Percentiles rank a stretch among this genome's conserved stretches.
These are phyloP conservation scores for Trebouxia gelatinosa DNA, from an alignment of 163 green algal genomes.

Conservation along the genomic window DNA sequence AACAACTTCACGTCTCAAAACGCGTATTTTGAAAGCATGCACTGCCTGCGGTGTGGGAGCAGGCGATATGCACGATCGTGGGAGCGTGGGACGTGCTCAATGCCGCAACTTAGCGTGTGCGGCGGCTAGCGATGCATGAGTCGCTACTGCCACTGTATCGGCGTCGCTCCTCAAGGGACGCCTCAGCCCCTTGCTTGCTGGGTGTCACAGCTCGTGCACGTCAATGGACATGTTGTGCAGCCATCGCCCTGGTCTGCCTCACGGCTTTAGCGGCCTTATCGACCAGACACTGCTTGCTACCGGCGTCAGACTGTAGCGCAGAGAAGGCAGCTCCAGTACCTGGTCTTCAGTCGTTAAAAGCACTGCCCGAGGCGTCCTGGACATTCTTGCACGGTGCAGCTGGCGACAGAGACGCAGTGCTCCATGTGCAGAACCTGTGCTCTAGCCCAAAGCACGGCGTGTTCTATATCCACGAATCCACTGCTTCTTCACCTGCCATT, in stretches of 20 bases:
- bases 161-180: neutral
- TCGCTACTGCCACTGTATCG: neutral
- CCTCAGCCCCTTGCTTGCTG: neutral
- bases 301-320: neutral
- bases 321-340: neutral
- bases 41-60: too few species aligned
- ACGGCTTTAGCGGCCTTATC: neutral
- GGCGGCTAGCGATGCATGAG: neutral
- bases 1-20: too few species aligned
- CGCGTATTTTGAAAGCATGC: too few species aligned
- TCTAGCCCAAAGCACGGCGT: constrained; percentile 1
- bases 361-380: neutral
- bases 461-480: neutral
- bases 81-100: too few species aligned
- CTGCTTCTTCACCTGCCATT: neutral
- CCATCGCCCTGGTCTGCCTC: too few species aligned
- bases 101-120: too few species aligned
- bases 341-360: neutral
- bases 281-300: neutral
- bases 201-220: neutral
- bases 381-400: constrained; percentile 11
- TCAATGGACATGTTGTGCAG: too few species aligned
- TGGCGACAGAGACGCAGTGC: neutral
- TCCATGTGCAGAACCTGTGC: constrained; percentile 21
- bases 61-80: too few species aligned